Base-by-base conservation (phyloP, 768 basidiomycete genomes). In the Russula lepida region DNA sequence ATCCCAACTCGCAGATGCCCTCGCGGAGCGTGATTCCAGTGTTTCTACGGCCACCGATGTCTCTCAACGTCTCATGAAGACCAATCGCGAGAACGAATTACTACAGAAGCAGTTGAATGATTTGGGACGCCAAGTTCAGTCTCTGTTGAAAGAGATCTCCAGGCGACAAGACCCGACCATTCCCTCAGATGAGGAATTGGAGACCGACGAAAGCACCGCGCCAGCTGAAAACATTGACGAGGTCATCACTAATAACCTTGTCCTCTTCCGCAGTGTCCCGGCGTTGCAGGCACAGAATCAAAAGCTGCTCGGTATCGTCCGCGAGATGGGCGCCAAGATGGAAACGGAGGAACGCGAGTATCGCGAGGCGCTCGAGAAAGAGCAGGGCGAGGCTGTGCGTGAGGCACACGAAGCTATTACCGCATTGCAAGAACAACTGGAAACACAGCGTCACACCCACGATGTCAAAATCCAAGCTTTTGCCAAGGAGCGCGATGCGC, bases 261-360 rank as follows among this genome's bases (percentile, higher is more conserved):
- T 98, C 27, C 80, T 90, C 35, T 98, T 93, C 84, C 79, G 80
- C 47, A 88, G 85, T 0, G 81, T 98, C 55, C 79, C 82, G 15
- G 77, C 81, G 13, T 75, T 99, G n/a, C 94, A 98, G 69, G 81
- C 85, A 44, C 94, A 95, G 74, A 98, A 98, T 71, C 88, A 91
- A 76, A 89, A 88, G 67, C 75, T 98, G 25, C 77, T 98, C 50
- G 85, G 82, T 71, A 84, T 95, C 65, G 85, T 88, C 13, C 79
- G 95, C 19, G 88, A 90, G 58, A 78, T 98, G 41, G 92, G 89
- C 6, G 74, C 79, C 39, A 87, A 89, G 76, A 82, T 98, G 80
- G 97, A 98, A 74, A 77, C 77, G 6, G 88, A 89, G 67, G 92
- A 95, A 73, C 79, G 78, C 64, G 89, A 91, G 27, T 87, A 88